phyloP scores from a whole-genome alignment of 2,329 filamentous ascomycete genomes.

The Ceratocystis harringtonii region DNA sequence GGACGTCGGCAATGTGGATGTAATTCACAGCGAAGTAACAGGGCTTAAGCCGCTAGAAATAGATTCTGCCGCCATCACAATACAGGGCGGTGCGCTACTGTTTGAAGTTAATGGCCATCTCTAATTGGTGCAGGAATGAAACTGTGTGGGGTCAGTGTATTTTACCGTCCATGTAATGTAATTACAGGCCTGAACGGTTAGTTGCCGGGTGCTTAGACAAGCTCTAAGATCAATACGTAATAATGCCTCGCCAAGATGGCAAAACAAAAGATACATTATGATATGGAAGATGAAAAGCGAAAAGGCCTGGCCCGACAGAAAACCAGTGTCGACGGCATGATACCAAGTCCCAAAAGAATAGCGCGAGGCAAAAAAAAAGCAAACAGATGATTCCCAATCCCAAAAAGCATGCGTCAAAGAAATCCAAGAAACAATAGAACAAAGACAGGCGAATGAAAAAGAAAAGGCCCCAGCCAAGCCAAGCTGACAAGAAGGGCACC shows the following conservation, averaged over 20 bases:
- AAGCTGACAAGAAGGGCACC: background rate
- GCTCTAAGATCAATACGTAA: background rate
- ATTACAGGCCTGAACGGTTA: background rate
- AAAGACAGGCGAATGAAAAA: background rate
- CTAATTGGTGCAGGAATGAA: no score
- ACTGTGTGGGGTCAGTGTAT: no score
- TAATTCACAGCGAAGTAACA: background rate
- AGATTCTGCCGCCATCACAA: background rate
- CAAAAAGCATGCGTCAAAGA: background rate
- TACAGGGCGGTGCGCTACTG: background rate
- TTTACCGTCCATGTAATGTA: background rate
- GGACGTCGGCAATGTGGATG: background rate
- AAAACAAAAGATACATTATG: background rate
- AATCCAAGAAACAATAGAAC: background rate
- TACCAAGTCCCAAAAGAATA: background rate
- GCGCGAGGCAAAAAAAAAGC: background rate
- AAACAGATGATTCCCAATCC: background rate
- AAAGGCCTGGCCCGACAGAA: slow-evolving; percentile 1
- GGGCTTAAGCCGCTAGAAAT: background rate
- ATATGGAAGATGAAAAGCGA: background rate
- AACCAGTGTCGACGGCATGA: background rate
- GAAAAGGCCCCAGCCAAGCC: background rate
- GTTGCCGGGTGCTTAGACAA: background rate
- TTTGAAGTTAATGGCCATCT: no score
- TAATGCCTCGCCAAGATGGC: background rate